Evolutionary conservation across 345 rosid species (phyloP).

Genomic region (Limnanthes douglasii): DNA sequence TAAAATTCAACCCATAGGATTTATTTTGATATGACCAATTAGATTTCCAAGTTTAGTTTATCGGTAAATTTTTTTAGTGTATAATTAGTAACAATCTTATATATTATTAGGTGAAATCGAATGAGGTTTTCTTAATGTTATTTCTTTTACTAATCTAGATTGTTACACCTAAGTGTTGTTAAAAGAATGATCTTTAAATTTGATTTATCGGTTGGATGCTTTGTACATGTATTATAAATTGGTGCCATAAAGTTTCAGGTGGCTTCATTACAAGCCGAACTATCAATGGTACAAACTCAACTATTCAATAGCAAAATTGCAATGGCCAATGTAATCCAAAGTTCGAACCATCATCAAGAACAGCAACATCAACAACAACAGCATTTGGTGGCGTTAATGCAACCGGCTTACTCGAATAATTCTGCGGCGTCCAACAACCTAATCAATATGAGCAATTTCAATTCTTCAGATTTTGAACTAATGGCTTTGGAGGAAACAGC

Average conservation of each 20-base stretch:
- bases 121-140: no score
- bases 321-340: constrained; percentile 52
- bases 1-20: no score
- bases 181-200: no score
- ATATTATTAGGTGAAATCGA: no score
- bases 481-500: constrained; percentile 23
- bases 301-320: constrained; percentile 59
- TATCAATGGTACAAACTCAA: constrained; percentile 66
- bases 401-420: constrained; percentile 82
- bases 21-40: no score
- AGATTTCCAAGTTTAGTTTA: no score
- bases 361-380: constrained; percentile 27
- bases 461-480: constrained; percentile 25
- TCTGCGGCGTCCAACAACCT: constrained; percentile 79
- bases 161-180: no score
- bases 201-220: no score
- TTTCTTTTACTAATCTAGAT: no score
- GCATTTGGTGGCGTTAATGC: constrained; percentile 31
- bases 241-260: constrained; percentile 46
- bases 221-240: no score
- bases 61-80: no score
- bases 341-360: constrained; percentile 24
- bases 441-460: constrained; percentile 31
- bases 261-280: constrained; percentile 72
- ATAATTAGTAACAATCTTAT: no score